Conservation (phyloP, 495 filamentous ascomycete genomes). For the Cladorrhinum samala region DNA sequence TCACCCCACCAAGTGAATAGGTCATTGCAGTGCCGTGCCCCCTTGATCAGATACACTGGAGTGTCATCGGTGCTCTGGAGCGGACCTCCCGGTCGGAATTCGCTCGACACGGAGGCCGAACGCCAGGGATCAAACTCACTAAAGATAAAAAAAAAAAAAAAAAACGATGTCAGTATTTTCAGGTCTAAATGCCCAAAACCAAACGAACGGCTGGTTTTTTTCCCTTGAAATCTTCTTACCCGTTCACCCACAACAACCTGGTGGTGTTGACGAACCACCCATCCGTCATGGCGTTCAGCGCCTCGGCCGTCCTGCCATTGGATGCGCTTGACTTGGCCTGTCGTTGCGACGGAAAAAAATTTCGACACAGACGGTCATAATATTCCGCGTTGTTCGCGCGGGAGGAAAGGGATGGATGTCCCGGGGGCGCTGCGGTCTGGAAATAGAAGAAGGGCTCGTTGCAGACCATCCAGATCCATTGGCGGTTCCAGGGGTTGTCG, state of each 20-base stretch:
- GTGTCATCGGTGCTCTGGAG: slow-evolving; percentile 39
- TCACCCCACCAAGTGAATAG: too few relatives aligned
- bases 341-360: slow-evolving; percentile 52
- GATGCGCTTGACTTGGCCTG: slow-evolving; percentile 45
- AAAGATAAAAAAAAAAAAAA: not conserved
- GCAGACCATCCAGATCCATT: slow-evolving; percentile 60
- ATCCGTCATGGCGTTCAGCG: slow-evolving; percentile 50
- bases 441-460: slow-evolving; percentile 59
- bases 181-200: too few relatives aligned
- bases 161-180: not conserved
- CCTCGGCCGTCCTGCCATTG: slow-evolving; percentile 41
- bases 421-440: slow-evolving; percentile 48
- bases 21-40: too few relatives aligned
- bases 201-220: too few relatives aligned
- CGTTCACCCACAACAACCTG: slow-evolving; percentile 55
- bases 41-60: too few relatives aligned
- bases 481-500: slow-evolving; percentile 45
- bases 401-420: slow-evolving; percentile 43
- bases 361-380: slow-evolving; percentile 52
- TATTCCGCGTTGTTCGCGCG: slow-evolving; percentile 49
- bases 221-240: slow-evolving; percentile 37
- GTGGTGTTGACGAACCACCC: slow-evolving; percentile 54
- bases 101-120: slow-evolving; percentile 45
- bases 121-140: slow-evolving; percentile 57
- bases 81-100: slow-evolving; percentile 50